A percentile compares a stretch with the other conserved stretches of the same genome.
phyloP scores from a whole-genome alignment of 148 eudicot species.

The Diospyros lotus region DNA sequence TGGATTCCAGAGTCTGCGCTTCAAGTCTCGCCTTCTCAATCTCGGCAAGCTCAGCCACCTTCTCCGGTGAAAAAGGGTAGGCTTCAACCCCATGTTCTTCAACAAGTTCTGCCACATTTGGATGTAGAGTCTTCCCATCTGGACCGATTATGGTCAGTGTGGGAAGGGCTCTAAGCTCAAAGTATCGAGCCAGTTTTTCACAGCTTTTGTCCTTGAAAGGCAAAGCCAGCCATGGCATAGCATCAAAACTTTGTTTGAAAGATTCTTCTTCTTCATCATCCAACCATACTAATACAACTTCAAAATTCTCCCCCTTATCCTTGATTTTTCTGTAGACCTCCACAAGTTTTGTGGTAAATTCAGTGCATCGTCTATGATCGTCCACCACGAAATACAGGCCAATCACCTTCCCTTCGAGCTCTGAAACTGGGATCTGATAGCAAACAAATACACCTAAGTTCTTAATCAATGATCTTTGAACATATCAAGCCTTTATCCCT shows the following conservation, averaged over 20 bases:
- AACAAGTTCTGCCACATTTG: slow-evolving; percentile 52
- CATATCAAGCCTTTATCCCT: background rate
- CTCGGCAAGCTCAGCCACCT: slow-evolving; percentile 59
- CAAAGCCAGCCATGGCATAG: slow-evolving; percentile 57
- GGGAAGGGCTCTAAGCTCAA: slow-evolving; percentile 58
- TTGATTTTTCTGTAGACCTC: slow-evolving; percentile 50
- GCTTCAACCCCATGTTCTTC: slow-evolving; percentile 60
- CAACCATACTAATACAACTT: slow-evolving; percentile 60
- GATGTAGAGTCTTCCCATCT: slow-evolving; percentile 68
- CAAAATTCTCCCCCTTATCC: slow-evolving; percentile 49
- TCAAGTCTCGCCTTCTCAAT: slow-evolving; percentile 52
- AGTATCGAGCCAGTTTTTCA: slow-evolving; percentile 53
- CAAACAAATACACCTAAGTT: background rate
- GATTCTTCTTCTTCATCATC: slow-evolving; percentile 54
- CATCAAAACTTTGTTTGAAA: slow-evolving; percentile 37
- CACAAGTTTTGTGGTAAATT: slow-evolving; percentile 42
- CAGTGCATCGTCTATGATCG: slow-evolving; percentile 30
- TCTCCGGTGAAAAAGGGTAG: slow-evolving; percentile 77
- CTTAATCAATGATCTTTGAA: background rate
- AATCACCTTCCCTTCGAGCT: slow-evolving; percentile 77
- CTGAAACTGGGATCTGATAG: slow-evolving; percentile 52
- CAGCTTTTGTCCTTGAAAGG: slow-evolving; percentile 64
- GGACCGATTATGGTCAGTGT: slow-evolving; percentile 64
- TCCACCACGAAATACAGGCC: slow-evolving; percentile 56
- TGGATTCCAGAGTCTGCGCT: slow-evolving; percentile 68